A percentile compares a stretch with the other conserved stretches of the same genome.
phyloP scores from a whole-genome alignment of 2,329 filamentous ascomycete species.

The Cercospora zeina region DNA sequence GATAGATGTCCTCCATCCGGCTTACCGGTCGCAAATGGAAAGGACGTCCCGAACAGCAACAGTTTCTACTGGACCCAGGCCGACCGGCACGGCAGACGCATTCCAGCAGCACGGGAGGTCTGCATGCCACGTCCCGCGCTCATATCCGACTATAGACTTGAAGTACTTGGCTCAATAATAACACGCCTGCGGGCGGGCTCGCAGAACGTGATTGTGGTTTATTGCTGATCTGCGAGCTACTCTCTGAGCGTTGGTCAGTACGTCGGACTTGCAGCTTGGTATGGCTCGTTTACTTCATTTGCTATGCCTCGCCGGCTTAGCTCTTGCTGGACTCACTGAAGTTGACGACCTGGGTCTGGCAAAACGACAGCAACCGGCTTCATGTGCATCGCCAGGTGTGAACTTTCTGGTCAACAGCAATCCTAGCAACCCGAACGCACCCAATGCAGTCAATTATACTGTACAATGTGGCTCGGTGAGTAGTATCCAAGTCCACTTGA shows the following conservation, averaged over 20 bases:
- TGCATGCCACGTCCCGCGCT: constrained; percentile 5
- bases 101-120: background rate
- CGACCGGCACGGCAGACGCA: too few relatives aligned
- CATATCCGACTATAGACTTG: background rate
- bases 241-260: too few relatives aligned
- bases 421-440: background rate
- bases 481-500: background rate
- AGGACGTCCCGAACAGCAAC: too few relatives aligned
- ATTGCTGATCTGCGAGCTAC: too few relatives aligned
- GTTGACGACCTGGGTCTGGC: background rate
- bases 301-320: background rate
- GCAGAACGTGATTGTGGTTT: too few relatives aligned
- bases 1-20: too few relatives aligned
- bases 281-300: background rate
- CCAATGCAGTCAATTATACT: constrained; percentile 5
- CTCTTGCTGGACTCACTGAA: background rate
- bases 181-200: too few relatives aligned
- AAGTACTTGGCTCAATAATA: background rate
- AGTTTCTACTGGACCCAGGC: too few relatives aligned
- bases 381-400: constrained; percentile 1
- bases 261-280: background rate
- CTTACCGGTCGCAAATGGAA: too few relatives aligned
- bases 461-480: constrained; percentile 8
- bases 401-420: constrained; percentile 4
- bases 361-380: background rate